phyloP scores from a whole-genome alignment of 1,139 yeast species.

The Keqinozyma sinolaborantium region DNA sequence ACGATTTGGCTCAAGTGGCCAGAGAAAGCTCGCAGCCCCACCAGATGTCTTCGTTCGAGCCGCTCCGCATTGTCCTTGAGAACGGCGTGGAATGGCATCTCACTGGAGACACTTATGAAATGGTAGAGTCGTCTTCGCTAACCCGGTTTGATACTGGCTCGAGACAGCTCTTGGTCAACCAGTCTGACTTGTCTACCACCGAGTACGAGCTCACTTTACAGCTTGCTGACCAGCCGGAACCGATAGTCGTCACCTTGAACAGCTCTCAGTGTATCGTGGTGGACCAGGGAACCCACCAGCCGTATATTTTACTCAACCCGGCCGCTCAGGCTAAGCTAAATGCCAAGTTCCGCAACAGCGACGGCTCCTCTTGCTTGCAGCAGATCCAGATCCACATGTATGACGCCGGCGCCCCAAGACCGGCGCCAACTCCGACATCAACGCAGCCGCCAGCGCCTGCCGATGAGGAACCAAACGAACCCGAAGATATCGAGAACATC shows the following conservation, averaged over 20 bases:
- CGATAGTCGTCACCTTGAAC: conserved; percentile 20
- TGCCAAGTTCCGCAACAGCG: conserved; percentile 9
- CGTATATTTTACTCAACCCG: conserved; percentile 36
- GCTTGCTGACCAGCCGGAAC: conserved; percentile 10
- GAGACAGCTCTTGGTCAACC: conserved; percentile 18
- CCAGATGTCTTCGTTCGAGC: conserved; percentile 12
- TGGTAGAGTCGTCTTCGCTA: conserved; percentile 10
- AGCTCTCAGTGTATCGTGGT: conserved; percentile 44
- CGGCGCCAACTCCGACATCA: too few relatives aligned
- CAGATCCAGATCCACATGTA: conserved; percentile 17
- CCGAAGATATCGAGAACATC: too few relatives aligned
- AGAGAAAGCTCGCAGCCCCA: neutral
- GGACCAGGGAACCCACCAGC: conserved; percentile 28
- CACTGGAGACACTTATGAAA: conserved; percentile 24
- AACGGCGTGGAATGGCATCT: conserved; percentile 23
- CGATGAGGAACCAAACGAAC: neutral
- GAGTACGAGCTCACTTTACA: conserved; percentile 19
- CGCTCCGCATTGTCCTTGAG: conserved; percentile 20
- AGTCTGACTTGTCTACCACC: conserved; percentile 17
- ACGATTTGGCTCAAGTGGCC: conserved; percentile 6
- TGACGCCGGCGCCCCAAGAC: too few relatives aligned
- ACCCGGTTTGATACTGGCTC: conserved; percentile 5
- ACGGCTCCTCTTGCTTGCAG: conserved; percentile 16
- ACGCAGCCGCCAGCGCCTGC: neutral
- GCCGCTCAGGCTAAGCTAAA: conserved; percentile 30